Evolutionary conservation across 768 basidiomycete genomes (phyloP).

Genomic region (Chalciporus piperatus): DNA sequence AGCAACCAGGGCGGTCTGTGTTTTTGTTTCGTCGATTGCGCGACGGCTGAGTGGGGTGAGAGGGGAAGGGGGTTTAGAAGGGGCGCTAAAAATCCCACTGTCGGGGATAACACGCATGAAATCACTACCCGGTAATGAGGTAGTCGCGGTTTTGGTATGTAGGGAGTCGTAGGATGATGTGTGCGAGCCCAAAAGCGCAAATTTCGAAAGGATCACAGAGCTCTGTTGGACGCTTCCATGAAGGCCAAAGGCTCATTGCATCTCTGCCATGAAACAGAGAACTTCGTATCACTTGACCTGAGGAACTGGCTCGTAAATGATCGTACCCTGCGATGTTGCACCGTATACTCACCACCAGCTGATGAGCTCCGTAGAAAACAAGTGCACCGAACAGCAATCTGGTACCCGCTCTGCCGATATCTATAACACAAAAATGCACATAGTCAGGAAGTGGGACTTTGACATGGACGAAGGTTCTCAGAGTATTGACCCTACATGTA

Average conservation of each 20-base stretch:
- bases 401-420: constrained; percentile 25
- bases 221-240: constrained; percentile 15
- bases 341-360: constrained; percentile 20
- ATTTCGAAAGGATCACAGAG: constrained; percentile 14
- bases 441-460: not conserved
- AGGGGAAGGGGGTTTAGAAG: constrained; percentile 5
- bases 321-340: not conserved
- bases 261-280: constrained; percentile 25
- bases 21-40: constrained; percentile 13
- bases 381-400: constrained; percentile 26
- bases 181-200: not conserved
- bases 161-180: no score
- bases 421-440: constrained; percentile 9
- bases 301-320: not conserved
- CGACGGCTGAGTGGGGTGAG: constrained; percentile 18
- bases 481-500: constrained; percentile 24
- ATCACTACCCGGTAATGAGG: constrained; percentile 14
- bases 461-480: constrained; percentile 7
- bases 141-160: not conserved
- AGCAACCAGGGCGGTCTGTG: not conserved
- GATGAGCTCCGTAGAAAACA: constrained; percentile 17
- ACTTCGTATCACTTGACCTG: constrained; percentile 28
- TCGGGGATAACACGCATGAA: constrained; percentile 18
- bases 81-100: not conserved
- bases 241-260: constrained; percentile 22